phyloP scores from a whole-genome alignment of 129 eudicot species.

The Glebionis coronaria region DNA sequence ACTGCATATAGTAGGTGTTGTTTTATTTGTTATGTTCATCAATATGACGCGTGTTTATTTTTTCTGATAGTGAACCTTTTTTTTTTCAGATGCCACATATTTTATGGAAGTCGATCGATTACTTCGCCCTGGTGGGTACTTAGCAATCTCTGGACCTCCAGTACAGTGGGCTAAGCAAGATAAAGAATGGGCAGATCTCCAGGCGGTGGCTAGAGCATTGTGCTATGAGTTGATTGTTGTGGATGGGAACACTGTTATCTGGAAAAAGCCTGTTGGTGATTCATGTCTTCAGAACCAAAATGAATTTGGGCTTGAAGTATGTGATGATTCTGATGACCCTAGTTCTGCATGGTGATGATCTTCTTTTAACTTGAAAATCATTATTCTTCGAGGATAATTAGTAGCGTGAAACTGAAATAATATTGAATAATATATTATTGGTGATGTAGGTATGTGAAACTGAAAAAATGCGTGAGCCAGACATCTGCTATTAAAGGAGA shows the following conservation, averaged over 20 bases:
- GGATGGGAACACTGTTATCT: constrained; percentile 92
- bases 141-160: constrained; percentile 95
- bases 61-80: constrained; percentile 21
- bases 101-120: constrained; percentile 92
- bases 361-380: neutral
- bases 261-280: constrained; percentile 89
- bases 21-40: neutral
- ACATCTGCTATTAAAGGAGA: constrained; percentile 49
- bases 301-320: constrained; percentile 66
- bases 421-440: constrained; percentile 10
- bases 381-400: constrained; percentile 6
- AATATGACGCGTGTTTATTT: neutral
- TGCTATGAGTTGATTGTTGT: constrained; percentile 89
- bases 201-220: constrained; percentile 85
- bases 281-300: constrained; percentile 80
- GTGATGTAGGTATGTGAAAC: constrained; percentile 68
- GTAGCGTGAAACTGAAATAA: neutral
- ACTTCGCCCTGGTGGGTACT: constrained; percentile 93
- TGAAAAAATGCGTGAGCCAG: constrained; percentile 82
- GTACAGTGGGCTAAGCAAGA: constrained; percentile 98
- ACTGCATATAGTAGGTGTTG: constrained; percentile 86
- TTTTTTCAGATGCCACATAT: constrained; percentile 82
- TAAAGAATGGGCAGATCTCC: constrained; percentile 99
- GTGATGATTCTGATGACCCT: constrained; percentile 78
- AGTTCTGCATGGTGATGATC: constrained; percentile 66